These are phyloP conservation scores for Cyberlindnera veronae DNA, from an alignment of 805 yeast genomes.

Conservation along the genomic window DNA sequence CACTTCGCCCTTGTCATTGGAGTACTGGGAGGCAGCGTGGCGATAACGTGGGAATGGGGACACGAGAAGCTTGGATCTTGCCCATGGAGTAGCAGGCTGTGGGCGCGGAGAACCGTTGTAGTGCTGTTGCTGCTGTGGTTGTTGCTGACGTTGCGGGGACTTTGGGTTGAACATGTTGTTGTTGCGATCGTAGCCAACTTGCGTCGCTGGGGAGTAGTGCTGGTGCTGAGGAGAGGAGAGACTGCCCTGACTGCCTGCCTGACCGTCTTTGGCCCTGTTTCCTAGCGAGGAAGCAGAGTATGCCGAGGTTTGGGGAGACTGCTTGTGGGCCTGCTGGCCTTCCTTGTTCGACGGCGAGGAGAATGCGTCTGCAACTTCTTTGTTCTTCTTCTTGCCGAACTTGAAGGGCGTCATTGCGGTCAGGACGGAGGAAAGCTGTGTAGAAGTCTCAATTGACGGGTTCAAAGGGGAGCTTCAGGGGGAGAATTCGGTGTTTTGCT, in stretches of 20 bases:
- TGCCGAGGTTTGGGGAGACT: slow-evolving; percentile 27
- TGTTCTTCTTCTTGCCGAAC: slow-evolving; percentile 48
- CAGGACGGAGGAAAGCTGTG: neutral
- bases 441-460: too few relatives aligned
- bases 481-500: too few relatives aligned
- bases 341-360: slow-evolving; percentile 15
- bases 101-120: slow-evolving; percentile 5
- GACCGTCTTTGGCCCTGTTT: slow-evolving; percentile 5
- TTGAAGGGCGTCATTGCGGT: slow-evolving; percentile 45
- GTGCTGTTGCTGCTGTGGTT: slow-evolving; percentile 28
- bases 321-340: slow-evolving; percentile 8
- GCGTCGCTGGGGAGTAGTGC: neutral
- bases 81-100: slow-evolving; percentile 58
- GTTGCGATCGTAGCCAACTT: slow-evolving; percentile 22
- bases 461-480: too few relatives aligned
- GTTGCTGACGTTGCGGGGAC: slow-evolving; percentile 23
- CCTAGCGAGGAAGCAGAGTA: slow-evolving; percentile 17
- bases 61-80: slow-evolving; percentile 53
- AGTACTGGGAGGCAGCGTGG: slow-evolving; percentile 76
- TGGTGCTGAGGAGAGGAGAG: slow-evolving; percentile 13
- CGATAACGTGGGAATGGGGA: slow-evolving; percentile 95
- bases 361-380: slow-evolving; percentile 23
- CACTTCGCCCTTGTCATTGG: slow-evolving; percentile 77
- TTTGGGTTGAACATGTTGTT: slow-evolving; percentile 22
- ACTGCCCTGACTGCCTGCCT: slow-evolving; percentile 10